Evolutionary conservation across 2,329 filamentous ascomycete genomes (phyloP), one percentile per base, ranked within the genome.

Genomic region (Hymenoscyphus fructigenus): DNA sequence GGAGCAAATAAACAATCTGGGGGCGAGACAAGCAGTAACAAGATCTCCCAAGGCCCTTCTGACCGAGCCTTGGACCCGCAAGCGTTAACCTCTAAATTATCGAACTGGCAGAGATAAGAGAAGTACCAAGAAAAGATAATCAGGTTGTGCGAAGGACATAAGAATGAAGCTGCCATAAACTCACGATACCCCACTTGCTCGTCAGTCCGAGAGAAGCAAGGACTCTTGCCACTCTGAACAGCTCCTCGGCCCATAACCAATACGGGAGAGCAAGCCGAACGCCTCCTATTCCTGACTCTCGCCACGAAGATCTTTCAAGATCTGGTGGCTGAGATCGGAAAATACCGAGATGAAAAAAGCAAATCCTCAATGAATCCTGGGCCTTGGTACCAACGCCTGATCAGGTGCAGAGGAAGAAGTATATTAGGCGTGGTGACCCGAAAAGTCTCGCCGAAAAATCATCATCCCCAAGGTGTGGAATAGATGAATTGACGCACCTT

Each of bases 401-500:
- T 61, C 50, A 61, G 34, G 47, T 58, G 62, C 44, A 57, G 29
- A 32, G 44, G n/a, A 38, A 47, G 20, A 60, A 44, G 26, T n/a
- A 38, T 15, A 64, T 59, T 50, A 67, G 59, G 47, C 44, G 23
- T 44, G 36, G 23, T 36, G 62, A 60, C 41, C 62, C 50, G 50
- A 62, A 57, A 15, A 36, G 32, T 53, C 14, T 38, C 55, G 44
- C 57, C 61, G 63, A 64, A 36, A 53, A 55, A 29, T 4, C 20
- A 17, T 12, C 20, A 29, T 34, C 38, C 29, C 34, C 34, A 36
- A 36, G 50, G 61, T 60, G 28, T 55, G 15, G 29, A 60, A 62
- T 62, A 66, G 58, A 67, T 66, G 63, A 60, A 60, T 38, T 50
- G 12, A 62, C 47, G 57, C 50, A 41, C 12, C 41, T 62, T n/a